Evolutionary conservation across 352 stramenopile species (phyloP).

Genomic region (Blastocystis hominis): DNA sequence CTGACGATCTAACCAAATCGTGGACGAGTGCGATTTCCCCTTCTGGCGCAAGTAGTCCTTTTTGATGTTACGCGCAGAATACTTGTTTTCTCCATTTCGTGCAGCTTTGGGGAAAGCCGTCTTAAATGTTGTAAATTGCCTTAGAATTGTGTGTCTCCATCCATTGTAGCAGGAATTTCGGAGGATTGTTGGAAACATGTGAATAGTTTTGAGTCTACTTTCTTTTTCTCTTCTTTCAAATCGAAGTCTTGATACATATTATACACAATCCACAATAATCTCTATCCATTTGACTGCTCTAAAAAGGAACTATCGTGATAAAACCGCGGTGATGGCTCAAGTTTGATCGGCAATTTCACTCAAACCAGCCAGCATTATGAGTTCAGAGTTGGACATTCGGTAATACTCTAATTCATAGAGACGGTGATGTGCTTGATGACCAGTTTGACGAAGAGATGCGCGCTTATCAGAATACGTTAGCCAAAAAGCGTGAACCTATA

Average conservation of each 20-base stretch:
- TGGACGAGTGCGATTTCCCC: conserved; percentile 28
- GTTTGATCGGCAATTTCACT: background rate
- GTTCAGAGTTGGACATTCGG: conserved; percentile 8
- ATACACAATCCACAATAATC: background rate
- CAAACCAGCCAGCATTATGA: background rate
- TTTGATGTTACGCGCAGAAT: background rate
- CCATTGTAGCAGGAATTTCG: too few species aligned
- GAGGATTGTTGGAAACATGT: background rate
- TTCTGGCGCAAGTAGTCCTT: conserved; percentile 32
- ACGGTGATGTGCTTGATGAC: background rate
- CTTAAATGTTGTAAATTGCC: conserved; percentile 6
- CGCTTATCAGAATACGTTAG: background rate
- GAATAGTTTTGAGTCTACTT: too few species aligned
- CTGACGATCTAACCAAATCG: conserved; percentile 27
- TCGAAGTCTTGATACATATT: background rate
- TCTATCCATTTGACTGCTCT: background rate
- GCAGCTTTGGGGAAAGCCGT: background rate
- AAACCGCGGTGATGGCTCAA: background rate
- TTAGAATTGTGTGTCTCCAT: background rate
- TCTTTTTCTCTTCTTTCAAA: too few species aligned
- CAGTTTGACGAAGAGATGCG: conserved; percentile 48
- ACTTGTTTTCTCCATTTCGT: background rate
- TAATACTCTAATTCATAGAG: background rate
- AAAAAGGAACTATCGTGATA: background rate
- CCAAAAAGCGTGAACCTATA: background rate